Percentiles rank a stretch among this genome's conserved stretches.
Evolutionary conservation across 2,329 filamentous ascomycete genomes (phyloP).

Genomic region (Fusarium chaquense): DNA sequence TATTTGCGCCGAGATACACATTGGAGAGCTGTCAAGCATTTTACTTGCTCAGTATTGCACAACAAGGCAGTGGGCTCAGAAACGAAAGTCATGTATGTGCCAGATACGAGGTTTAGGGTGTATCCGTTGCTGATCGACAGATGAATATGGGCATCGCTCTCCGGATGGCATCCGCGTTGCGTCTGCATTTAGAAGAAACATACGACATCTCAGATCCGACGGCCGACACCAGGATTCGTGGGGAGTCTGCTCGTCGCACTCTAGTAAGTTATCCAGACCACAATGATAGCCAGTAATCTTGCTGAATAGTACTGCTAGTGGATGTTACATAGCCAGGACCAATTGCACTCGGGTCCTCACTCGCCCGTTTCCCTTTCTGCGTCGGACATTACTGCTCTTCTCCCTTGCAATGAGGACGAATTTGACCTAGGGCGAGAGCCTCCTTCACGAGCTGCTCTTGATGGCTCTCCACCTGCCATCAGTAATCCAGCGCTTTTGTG

Average conservation of each 20-base stretch:
- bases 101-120: background rate
- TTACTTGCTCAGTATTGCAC: slow-evolving; percentile 69
- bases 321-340: slow-evolving; percentile 71
- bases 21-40: slow-evolving; percentile 69
- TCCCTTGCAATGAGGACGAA: slow-evolving; percentile 65
- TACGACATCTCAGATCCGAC: slow-evolving; percentile 60
- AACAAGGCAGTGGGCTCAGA: slow-evolving; percentile 67
- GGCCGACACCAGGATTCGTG: slow-evolving; percentile 59
- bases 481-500: slow-evolving; percentile 59
- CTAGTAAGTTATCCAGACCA: slow-evolving; percentile 55
- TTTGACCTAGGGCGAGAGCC: slow-evolving; percentile 63
- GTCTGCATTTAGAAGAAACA: slow-evolving; percentile 67
- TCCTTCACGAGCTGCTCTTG: slow-evolving; percentile 63
- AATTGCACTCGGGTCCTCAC: slow-evolving; percentile 65
- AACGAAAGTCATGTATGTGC: slow-evolving; percentile 65
- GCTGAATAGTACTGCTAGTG: slow-evolving; percentile 54
- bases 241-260: slow-evolving; percentile 68
- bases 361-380: slow-evolving; percentile 65
- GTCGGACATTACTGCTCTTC: slow-evolving; percentile 65
- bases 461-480: slow-evolving; percentile 64
- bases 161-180: slow-evolving; percentile 67
- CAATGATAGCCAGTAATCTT: background rate
- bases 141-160: slow-evolving; percentile 69
- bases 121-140: slow-evolving; percentile 47
- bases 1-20: slow-evolving; percentile 61